A percentile compares a stretch with the other conserved stretches of the same genome.
Conservation (phyloP, 345 rosid genomes). For the Isatis tinctoria region DNA sequence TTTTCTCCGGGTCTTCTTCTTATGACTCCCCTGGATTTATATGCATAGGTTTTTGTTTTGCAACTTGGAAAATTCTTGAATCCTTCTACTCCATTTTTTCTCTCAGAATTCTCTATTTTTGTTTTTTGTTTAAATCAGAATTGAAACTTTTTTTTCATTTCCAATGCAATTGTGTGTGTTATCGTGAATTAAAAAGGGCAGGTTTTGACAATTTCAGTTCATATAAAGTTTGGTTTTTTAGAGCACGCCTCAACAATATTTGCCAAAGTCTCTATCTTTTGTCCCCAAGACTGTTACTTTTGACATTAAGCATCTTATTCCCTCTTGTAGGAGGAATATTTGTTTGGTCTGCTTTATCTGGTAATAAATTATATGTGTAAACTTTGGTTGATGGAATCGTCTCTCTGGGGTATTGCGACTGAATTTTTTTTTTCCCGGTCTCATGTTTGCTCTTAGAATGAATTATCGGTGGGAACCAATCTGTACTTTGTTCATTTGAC, state of each 20-base stretch:
- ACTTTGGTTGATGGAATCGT: not conserved
- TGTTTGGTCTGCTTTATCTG: no score
- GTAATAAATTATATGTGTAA: no score
- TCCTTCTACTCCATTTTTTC: not conserved
- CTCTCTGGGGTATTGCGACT: not conserved
- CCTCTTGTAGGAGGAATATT: no score
- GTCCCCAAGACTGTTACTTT: not conserved
- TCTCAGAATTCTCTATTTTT: no score
- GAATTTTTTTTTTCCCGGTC: not conserved
- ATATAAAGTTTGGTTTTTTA: not conserved
- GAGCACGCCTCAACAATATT: not conserved
- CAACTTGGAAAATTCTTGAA: not conserved
- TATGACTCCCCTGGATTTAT: not conserved
- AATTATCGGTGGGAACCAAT: no score
- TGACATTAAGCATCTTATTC: not conserved
- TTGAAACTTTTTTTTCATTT: not conserved
- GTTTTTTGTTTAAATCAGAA: not conserved
- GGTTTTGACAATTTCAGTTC: not conserved
- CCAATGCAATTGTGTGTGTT: not conserved
- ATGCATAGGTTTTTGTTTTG: not conserved
- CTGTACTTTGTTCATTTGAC: no score
- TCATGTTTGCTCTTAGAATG: not conserved
- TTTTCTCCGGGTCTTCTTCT: not conserved
- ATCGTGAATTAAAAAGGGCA: not conserved
- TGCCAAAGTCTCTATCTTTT: not conserved